Percentiles rank a stretch among this genome's conserved stretches.
Evolutionary conservation across 106 monocot genomes (phyloP).

Genomic region (Hemerocallis citrina): DNA sequence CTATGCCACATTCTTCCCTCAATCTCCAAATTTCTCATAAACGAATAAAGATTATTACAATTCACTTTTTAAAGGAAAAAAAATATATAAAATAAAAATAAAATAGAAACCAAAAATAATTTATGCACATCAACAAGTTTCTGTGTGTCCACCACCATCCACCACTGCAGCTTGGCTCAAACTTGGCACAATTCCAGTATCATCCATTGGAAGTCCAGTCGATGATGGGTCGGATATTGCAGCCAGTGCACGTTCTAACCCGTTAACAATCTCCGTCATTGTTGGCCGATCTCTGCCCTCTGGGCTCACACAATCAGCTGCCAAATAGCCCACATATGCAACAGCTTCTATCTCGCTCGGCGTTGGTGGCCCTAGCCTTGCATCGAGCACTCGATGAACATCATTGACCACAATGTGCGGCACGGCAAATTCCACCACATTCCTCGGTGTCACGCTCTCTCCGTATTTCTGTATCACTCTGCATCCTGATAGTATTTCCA

Average conservation of each 20-base stretch:
- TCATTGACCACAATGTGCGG: constrained; percentile 53
- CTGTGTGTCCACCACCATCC: no score
- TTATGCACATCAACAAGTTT: no score
- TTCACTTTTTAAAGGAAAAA: no score
- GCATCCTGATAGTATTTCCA: constrained; percentile 40
- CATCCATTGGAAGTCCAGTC: no score
- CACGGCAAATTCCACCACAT: constrained; percentile 70
- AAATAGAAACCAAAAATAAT: no score
- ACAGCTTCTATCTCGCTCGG: constrained; percentile 71
- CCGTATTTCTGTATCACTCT: constrained; percentile 47
- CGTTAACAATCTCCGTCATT: constrained; percentile 58
- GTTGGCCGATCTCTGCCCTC: constrained; percentile 59
- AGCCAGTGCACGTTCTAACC: constrained; percentile 43
- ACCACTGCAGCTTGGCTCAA: no score
- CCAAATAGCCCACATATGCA: constrained; percentile 48
- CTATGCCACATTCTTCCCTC: no score
- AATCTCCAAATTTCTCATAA: no score
- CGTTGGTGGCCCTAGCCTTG: constrained; percentile 39
- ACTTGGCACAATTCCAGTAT: no score
- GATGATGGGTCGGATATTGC: constrained; percentile 1
- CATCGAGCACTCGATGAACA: constrained; percentile 43
- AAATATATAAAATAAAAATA: no score
- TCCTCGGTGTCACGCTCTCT: constrained; percentile 40
- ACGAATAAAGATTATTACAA: no score
- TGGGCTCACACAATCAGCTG: constrained; percentile 54